Base-by-base conservation (phyloP, 345 rosid genomes). In the Gossypium longicalyx region DNA sequence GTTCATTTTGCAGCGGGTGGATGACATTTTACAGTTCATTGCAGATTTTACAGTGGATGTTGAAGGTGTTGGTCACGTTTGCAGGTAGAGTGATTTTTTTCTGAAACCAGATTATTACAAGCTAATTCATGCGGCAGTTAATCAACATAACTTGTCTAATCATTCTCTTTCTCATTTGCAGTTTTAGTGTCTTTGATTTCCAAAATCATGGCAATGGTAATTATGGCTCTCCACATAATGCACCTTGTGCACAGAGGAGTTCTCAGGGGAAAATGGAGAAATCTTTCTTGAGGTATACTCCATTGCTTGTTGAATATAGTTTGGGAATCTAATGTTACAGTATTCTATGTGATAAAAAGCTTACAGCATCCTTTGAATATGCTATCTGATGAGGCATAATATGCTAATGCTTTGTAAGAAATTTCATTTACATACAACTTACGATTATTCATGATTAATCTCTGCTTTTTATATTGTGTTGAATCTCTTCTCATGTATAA, bases 251-350 rank as follows among this genome's bases (percentile, higher is more conserved):
- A 59, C 81, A 81, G 81, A 90, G 93, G 86, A 96, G 99, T 77
- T 93, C 93, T 67, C 98, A 96, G 68, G 99, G 99, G 76, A 96
- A 96, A 88, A 81, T 96, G 89, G 99, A 93, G 87, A 96, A 96
- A 82, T 93, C 99, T 52, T 91, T 96, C 85, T 86, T 96, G 84
- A 88, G 99, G 99, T 34, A 34, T 34, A 34, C 41, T 34, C 41
- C n/a, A 45, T 60, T 73, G 44, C 41, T 47, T 4, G 23, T 51
- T 13, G 23, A 60, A 34, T 44, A 16, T 43, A 25, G 54, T 60
- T 9, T 59, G 5, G 47, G 17, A 58, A 34, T 34, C 41, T 5
- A 34, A 34, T 34, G 41, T 34, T 34, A 34, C 41, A 1, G 22
- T n/a, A 52, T 70, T 52, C 72, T 51, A 11, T 51, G 23, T n/a